Conservation (phyloP, 768 basidiomycete species). For the Brasilioporus rufonigricans region DNA sequence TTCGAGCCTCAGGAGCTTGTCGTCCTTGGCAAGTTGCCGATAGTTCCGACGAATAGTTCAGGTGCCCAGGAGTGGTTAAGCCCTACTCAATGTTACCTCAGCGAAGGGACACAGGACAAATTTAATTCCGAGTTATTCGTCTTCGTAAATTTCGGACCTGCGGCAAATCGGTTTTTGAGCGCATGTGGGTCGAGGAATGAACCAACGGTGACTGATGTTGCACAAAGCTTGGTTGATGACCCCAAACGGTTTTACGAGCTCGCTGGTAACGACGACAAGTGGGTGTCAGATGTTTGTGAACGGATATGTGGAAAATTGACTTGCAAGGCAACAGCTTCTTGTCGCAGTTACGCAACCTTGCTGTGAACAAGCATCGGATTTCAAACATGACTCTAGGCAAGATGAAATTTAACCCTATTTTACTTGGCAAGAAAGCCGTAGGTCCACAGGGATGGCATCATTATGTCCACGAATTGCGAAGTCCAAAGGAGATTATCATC, state of each 20-base stretch:
- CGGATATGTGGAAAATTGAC: not conserved
- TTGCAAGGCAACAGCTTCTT: not conserved
- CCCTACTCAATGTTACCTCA: not conserved
- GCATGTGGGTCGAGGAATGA: not conserved
- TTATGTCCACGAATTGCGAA: not conserved
- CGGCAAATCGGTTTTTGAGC: not conserved
- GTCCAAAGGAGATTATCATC: not conserved
- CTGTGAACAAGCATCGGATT: not conserved
- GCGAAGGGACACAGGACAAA: not conserved
- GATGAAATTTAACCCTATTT: not conserved
- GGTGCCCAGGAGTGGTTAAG: not conserved
- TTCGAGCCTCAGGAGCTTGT: not conserved
- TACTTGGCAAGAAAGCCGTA: not conserved
- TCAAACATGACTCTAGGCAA: not conserved
- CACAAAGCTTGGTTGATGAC: not conserved
- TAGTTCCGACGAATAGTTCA: not conserved
- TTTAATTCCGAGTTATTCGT: not conserved
- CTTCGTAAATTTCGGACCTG: conserved; percentile 1
- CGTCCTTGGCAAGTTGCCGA: not conserved
- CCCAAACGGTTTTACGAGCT: not conserved
- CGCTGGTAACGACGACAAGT: not conserved
- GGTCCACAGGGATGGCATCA: not conserved
- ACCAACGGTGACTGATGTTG: not conserved
- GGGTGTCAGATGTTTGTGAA: not conserved
- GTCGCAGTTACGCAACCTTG: not conserved